Conservation (phyloP, 352 stramenopile genomes). For the Phytophthora tubulina region DNA sequence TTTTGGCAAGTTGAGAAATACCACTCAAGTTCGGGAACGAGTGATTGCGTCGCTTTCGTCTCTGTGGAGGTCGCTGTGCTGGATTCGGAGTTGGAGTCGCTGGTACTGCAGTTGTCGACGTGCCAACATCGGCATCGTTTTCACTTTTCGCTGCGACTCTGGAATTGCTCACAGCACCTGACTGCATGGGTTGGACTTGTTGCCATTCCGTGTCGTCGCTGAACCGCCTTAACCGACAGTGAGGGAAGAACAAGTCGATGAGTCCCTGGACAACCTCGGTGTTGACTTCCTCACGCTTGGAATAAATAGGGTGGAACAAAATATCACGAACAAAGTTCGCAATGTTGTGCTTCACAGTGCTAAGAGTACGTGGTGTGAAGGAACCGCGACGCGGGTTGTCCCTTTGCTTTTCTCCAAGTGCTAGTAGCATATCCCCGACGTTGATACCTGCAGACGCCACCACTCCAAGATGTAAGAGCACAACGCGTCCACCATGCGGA, state of each 20-base stretch:
- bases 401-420: slow-evolving; percentile 66
- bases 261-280: slow-evolving; percentile 54
- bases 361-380: slow-evolving; percentile 34
- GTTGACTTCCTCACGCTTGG: slow-evolving; percentile 54
- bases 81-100: slow-evolving; percentile 4
- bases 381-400: slow-evolving; percentile 43
- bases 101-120: slow-evolving; percentile 1
- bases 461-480: slow-evolving; percentile 74
- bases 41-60: slow-evolving; percentile 65
- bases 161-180: slow-evolving; percentile 7
- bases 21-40: slow-evolving; percentile 73
- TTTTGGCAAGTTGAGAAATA: slow-evolving; percentile 36
- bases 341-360: slow-evolving; percentile 58
- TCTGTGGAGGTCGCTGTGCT: slow-evolving; percentile 13
- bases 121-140: slow-evolving; percentile 35
- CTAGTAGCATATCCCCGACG: slow-evolving; percentile 62
- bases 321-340: slow-evolving; percentile 79
- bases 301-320: slow-evolving; percentile 80
- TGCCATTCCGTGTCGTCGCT: slow-evolving; percentile 66
- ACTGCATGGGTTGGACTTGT: slow-evolving; percentile 11
- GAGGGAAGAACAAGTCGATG: slow-evolving; percentile 77
- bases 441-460: slow-evolving; percentile 51
- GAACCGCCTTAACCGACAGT: slow-evolving; percentile 72
- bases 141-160: slow-evolving; percentile 28
- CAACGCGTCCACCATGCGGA: slow-evolving; percentile 57